phyloP scores from a whole-genome alignment of 805 yeast species.

The Ascoidea rubescens region DNA sequence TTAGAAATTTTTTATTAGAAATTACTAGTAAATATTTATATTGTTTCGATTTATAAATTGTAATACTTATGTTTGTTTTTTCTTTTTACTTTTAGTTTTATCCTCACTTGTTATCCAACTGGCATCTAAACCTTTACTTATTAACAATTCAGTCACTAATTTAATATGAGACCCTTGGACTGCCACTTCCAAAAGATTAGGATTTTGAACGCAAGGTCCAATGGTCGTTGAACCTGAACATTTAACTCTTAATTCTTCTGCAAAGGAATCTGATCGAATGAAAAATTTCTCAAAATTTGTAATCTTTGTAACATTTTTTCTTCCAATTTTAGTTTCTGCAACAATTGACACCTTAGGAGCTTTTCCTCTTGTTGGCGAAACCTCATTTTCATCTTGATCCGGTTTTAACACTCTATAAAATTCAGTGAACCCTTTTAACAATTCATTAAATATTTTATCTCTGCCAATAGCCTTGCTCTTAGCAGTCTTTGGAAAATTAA shows the following conservation, averaged over 20 bases:
- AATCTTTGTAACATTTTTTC: conserved; percentile 66
- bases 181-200: conserved; percentile 48
- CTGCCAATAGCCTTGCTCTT: conserved; percentile 23
- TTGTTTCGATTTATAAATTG: too few relatives aligned
- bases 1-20: too few relatives aligned
- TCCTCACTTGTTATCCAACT: conserved; percentile 55
- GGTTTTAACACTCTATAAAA: conserved; percentile 31
- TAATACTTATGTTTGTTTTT: conserved; percentile 12
- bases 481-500: conserved; percentile 22
- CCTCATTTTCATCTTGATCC: conserved; percentile 14
- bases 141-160: conserved; percentile 41
- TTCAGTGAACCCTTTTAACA: conserved; percentile 34
- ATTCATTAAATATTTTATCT: conserved; percentile 29
- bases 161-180: conserved; percentile 88
- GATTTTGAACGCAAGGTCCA: conserved; percentile 41
- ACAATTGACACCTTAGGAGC: conserved; percentile 53
- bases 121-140: conserved; percentile 46
- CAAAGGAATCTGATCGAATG: conserved; percentile 49
- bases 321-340: conserved; percentile 68
- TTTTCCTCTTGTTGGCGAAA: conserved; percentile 42
- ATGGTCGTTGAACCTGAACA: conserved; percentile 87
- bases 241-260: conserved; percentile 54
- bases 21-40: too few relatives aligned
- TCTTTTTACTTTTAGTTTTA: conserved; percentile 42
- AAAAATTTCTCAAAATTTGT: conserved; percentile 54